Conservation (phyloP, 1,284 basidiomycete species). For the Trichosporon ovoides region DNA sequence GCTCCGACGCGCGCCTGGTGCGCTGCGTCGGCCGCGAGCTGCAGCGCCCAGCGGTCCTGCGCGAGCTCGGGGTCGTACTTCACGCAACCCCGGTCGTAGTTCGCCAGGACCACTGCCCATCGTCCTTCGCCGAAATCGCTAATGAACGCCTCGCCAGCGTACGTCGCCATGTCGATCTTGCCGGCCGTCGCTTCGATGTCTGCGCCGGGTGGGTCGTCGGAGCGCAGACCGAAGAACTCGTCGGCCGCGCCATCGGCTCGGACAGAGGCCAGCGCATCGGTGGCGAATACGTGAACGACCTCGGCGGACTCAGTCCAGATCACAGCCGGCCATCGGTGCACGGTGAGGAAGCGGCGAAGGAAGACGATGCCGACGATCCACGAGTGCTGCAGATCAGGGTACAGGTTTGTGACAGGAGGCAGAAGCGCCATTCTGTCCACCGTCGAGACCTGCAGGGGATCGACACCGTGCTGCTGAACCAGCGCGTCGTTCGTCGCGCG, state of each 20-base stretch:
- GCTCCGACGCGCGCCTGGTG: neutral
- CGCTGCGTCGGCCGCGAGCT: neutral
- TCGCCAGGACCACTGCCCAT: neutral
- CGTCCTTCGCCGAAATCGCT: neutral
- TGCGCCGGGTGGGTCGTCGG: neutral
- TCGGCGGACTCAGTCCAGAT: neutral
- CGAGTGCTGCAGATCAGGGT: neutral
- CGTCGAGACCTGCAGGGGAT: neutral
- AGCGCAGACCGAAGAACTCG: too few species aligned
- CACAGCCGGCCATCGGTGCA: neutral
- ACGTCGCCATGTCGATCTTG: neutral
- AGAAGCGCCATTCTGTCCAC: neutral
- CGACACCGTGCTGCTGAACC: neutral
- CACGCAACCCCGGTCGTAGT: neutral
- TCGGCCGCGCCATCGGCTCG: neutral
- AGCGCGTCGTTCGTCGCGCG: neutral
- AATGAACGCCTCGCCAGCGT: neutral
- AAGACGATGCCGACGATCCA: neutral
- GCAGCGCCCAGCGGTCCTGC: neutral
- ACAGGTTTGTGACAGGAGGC: neutral
- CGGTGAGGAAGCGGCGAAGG: neutral
- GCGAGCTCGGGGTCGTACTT: neutral
- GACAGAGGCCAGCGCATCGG: neutral
- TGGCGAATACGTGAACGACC: neutral
- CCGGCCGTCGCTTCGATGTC: neutral